Evolutionary conservation across 2,329 filamentous ascomycete genomes (phyloP).

Genomic region (Diaporthe humulicola): DNA sequence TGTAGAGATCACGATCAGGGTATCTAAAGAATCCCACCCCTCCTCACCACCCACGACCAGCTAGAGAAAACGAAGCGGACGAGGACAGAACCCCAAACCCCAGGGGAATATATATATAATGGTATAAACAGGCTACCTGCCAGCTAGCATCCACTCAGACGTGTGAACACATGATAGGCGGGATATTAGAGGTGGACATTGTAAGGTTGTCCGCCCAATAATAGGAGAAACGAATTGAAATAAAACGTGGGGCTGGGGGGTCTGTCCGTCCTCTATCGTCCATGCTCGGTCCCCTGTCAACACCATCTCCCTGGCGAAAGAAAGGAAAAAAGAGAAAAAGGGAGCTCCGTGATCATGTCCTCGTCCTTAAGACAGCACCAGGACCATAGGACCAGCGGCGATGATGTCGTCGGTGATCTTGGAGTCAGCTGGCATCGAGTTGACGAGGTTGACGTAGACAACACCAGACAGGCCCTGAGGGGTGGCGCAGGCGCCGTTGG

Average conservation of each 20-base stretch:
- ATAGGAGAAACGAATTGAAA: slow-evolving; percentile 34
- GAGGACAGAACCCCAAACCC: slow-evolving; percentile 39
- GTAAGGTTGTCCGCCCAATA: slow-evolving; percentile 22
- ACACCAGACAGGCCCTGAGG: slow-evolving; percentile 74
- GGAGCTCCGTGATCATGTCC: slow-evolving; percentile 7
- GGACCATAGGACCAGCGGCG: slow-evolving; percentile 74
- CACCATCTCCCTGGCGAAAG: slow-evolving; percentile 33
- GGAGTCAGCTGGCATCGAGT: slow-evolving; percentile 61
- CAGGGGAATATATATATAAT: slow-evolving; percentile 45
- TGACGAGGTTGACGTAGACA: slow-evolving; percentile 77
- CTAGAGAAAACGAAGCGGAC: slow-evolving; percentile 11
- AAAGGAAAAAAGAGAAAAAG: slow-evolving; percentile 2
- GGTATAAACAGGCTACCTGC: slow-evolving; percentile 47
- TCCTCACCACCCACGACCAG: slow-evolving; percentile 1
- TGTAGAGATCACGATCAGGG: slow-evolving; percentile 30
- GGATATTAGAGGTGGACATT: slow-evolving; percentile 30
- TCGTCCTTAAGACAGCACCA: slow-evolving; percentile 61
- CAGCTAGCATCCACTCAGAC: slow-evolving; percentile 28
- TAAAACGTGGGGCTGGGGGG: slow-evolving; percentile 16
- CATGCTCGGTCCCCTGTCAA: slow-evolving; percentile 20
- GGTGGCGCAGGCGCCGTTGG: slow-evolving; percentile 68
- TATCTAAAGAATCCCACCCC: slow-evolving; percentile 24
- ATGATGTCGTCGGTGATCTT: slow-evolving; percentile 73
- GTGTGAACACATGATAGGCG: slow-evolving; percentile 37
- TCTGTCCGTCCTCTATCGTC: slow-evolving; percentile 36